Base-by-base conservation (phyloP, 805 yeast genomes). In the Ogataea paradorogensis region DNA sequence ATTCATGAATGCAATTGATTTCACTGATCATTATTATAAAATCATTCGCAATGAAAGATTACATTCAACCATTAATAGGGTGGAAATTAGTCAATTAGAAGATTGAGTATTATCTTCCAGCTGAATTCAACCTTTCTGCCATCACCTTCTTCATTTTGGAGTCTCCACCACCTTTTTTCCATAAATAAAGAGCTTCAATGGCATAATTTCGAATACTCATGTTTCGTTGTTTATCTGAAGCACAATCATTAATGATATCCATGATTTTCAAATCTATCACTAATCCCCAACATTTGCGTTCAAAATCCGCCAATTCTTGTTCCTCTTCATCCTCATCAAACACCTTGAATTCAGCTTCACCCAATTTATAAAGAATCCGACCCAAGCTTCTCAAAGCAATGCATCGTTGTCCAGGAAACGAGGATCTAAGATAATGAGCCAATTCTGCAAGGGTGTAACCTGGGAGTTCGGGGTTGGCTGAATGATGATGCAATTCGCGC, bases 391-490 rank as follows among this genome's bases (percentile, higher is more conserved):
- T 86, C 24, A 90, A 80, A 7, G 96, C 88, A 9, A 93, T 73
- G 45, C 93, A 79, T 33, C 97, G 69, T 63, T 93, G 99, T 0
- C 95, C 80, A 1, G 95, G 78, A 40, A 83, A 77, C 1, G 83
- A 76, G 2, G 96, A 86, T 47, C 96, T 70, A 4, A 89, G 66
- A 33, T 87, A 71, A 50, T 84, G 93, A 1, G 84, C 82, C 36
- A 93, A 69, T 58, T 93, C 99, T 0, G 77, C 69, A 16, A 93
- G 58, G 0, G 97, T 90, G 60, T 93, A 93, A 0, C 99, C 99
- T 0, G 98, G 95, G 37, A 90, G 69, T 31, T 81, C 80, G 0
- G 98, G 96, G 33, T 83, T 80, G 9, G 83, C 87, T 0, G 96
- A 74, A 61, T 93, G 99, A 59, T 93, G 98, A 55, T 88, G 96